Evolutionary conservation across 2,329 filamentous ascomycete genomes (phyloP).

Genomic region (Emergomyces orientalis): DNA sequence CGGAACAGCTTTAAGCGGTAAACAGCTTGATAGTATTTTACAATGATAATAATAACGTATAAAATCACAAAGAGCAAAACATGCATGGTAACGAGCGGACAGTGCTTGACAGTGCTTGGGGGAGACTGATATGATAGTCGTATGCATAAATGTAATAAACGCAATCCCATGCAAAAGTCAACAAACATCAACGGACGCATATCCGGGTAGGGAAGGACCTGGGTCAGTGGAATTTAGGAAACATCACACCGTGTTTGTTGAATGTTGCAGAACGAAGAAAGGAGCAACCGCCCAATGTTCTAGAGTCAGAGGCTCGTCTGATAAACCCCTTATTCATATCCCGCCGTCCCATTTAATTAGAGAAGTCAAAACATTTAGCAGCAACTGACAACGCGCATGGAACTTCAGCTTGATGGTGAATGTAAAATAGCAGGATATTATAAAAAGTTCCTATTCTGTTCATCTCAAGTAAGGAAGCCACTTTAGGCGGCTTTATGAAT

Average conservation of each 20-base stretch:
- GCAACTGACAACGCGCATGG: neutral
- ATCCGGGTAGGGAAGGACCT: neutral
- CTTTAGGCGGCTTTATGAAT: neutral
- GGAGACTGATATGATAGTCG: neutral
- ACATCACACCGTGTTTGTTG: neutral
- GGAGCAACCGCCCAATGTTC: neutral
- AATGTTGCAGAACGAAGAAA: neutral
- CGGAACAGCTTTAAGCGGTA: neutral
- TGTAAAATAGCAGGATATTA: neutral
- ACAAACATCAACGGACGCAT: neutral
- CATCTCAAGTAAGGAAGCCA: neutral
- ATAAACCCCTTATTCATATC: neutral
- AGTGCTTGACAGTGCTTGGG: too few relatives aligned
- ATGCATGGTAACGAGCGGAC: neutral
- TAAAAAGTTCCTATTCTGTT: neutral
- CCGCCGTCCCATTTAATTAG: neutral
- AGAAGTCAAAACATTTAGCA: neutral
- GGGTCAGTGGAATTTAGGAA: neutral
- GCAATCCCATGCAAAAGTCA: neutral
- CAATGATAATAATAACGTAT: neutral
- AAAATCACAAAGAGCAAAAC: neutral
- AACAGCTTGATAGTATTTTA: too few relatives aligned
- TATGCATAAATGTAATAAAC: neutral
- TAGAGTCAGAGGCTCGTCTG: neutral
- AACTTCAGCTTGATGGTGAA: neutral